Percentiles rank a stretch among this genome's conserved stretches.
phyloP scores from a whole-genome alignment of 129 eudicot genomes.

The Mikania micrantha region DNA sequence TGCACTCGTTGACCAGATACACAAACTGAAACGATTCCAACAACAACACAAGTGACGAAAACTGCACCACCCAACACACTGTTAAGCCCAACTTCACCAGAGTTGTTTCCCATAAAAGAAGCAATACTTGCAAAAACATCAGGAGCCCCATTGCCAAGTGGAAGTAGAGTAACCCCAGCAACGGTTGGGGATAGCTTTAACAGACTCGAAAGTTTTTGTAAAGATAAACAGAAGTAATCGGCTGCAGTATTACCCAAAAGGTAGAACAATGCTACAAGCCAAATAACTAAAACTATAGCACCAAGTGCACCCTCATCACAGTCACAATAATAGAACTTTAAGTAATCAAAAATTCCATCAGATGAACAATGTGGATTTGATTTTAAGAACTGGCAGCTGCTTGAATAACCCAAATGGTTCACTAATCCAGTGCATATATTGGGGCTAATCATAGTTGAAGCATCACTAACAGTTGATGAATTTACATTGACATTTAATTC shows the following conservation, averaged over 20 bases:
- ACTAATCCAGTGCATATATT: constrained; percentile 43
- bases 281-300: constrained; percentile 52
- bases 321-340: constrained; percentile 70
- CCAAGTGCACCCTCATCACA: constrained; percentile 57
- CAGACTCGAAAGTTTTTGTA: constrained; percentile 72
- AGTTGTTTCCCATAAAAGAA: constrained; percentile 65
- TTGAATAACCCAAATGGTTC: constrained; percentile 48
- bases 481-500: constrained; percentile 41
- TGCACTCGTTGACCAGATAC: constrained; percentile 54
- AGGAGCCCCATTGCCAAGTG: constrained; percentile 94
- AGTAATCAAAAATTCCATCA: constrained; percentile 65
- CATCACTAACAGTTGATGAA: constrained; percentile 19
- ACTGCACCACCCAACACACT: constrained; percentile 96
- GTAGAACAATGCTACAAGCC: constrained; percentile 87
- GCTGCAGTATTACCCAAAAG: constrained; percentile 95
- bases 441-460: constrained; percentile 13
- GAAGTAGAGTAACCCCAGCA: constrained; percentile 90
- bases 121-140: constrained; percentile 98
- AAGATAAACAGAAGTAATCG: constrained; percentile 89
- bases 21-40: constrained; percentile 69
- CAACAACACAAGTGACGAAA: constrained; percentile 89
- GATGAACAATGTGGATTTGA: constrained; percentile 65
- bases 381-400: constrained; percentile 66
- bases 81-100: constrained; percentile 85
- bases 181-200: constrained; percentile 84